Percentiles rank a stretch among this genome's conserved stretches.
These are phyloP conservation scores for Alternaria metachromatica DNA, from an alignment of 2,329 filamentous ascomycete species.

Conservation along the genomic window DNA sequence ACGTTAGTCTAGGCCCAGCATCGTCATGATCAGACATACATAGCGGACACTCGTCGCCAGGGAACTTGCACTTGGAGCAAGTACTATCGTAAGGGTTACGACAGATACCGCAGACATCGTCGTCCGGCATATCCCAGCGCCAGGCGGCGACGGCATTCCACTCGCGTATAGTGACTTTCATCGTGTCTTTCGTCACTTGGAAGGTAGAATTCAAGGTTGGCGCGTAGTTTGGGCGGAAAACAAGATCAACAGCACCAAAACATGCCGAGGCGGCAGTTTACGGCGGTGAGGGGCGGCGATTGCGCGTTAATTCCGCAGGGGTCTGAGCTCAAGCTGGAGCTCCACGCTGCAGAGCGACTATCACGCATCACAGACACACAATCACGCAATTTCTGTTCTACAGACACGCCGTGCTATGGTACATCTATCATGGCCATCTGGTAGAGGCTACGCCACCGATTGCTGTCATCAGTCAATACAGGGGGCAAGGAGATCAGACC, in stretches of 20 bases:
- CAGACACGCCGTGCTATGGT: not conserved
- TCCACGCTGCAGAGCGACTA: not conserved
- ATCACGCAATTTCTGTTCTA: not conserved
- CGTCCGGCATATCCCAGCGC: slow-evolving; percentile 97
- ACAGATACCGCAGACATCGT: slow-evolving; percentile 98
- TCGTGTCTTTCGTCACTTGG: slow-evolving; percentile 48
- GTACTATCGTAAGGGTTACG: slow-evolving; percentile 98
- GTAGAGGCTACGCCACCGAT: not conserved
- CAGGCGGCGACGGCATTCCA: slow-evolving; percentile 96
- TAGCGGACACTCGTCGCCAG: slow-evolving; percentile 92
- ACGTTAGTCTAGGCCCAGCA: not conserved
- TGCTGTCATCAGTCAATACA: not conserved
- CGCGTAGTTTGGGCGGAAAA: slow-evolving; percentile 21
- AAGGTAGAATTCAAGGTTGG: slow-evolving; percentile 4
- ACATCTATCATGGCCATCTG: not conserved
- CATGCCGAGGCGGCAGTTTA: slow-evolving; percentile 20
- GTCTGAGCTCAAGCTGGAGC: slow-evolving; percentile 19
- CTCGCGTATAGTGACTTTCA: slow-evolving; percentile 94
- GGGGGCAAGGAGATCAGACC: not conserved
- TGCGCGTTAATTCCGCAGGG: slow-evolving; percentile 9
- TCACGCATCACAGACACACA: not conserved
- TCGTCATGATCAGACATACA: slow-evolving; percentile 62
- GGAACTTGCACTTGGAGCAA: slow-evolving; percentile 97
- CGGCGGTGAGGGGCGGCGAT: slow-evolving; percentile 25
- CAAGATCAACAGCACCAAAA: slow-evolving; percentile 22